Evolutionary conservation across 257 asterid genomes (phyloP).

Genomic region (Primulina tabacum): DNA sequence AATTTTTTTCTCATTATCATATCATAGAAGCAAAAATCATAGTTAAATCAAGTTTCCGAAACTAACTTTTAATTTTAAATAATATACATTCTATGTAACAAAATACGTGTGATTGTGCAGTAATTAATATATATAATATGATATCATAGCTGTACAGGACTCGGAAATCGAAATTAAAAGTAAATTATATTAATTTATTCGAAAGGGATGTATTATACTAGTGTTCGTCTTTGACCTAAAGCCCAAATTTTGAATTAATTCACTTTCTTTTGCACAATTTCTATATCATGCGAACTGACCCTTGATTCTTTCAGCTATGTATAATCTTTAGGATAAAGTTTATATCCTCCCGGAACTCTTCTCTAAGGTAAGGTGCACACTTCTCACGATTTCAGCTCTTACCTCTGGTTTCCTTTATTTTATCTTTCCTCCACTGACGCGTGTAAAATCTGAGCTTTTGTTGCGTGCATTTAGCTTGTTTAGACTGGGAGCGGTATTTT

Average conservation of each 20-base stretch:
- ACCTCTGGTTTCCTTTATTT: not conserved
- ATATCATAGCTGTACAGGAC: too few relatives aligned
- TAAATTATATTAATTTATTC: too few relatives aligned
- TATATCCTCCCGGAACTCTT: not conserved
- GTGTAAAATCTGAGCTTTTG: not conserved
- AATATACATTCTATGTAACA: too few relatives aligned
- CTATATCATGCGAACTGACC: not conserved
- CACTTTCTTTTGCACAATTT: not conserved
- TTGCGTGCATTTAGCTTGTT: not conserved
- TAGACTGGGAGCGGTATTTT: not conserved
- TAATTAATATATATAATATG: too few relatives aligned
- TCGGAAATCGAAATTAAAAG: not conserved
- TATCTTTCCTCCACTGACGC: not conserved
- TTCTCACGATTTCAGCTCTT: not conserved
- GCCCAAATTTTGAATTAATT: not conserved
- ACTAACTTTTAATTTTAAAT: too few relatives aligned
- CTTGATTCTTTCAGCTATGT: not conserved
- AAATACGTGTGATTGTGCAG: too few relatives aligned
- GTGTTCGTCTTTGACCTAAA: not conserved
- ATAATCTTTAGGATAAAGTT: not conserved
- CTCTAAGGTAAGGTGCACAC: not conserved
- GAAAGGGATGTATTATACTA: too few relatives aligned
- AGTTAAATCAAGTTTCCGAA: too few relatives aligned
- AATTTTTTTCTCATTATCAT: too few relatives aligned
- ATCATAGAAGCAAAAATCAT: too few relatives aligned